phyloP scores from a whole-genome alignment of 331 rosid species.

The Rhamnella rubrinervis region DNA sequence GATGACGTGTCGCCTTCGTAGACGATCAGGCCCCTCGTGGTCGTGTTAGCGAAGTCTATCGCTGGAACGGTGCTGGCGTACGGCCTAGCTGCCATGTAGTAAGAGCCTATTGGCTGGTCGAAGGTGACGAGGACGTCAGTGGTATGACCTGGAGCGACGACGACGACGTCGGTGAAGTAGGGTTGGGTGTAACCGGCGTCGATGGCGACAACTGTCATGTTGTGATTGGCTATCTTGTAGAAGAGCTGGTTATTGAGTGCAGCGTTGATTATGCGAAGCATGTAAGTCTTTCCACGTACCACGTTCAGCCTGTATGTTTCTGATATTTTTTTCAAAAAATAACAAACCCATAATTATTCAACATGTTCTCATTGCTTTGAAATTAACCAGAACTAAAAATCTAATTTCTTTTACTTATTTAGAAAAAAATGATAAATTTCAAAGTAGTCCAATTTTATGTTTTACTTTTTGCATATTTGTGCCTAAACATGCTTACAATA shows the following conservation, averaged over 20 bases:
- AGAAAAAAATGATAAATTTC: too few relatives aligned
- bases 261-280: conserved; percentile 46
- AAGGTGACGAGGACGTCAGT: conserved; percentile 41
- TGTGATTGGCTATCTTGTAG: conserved; percentile 47
- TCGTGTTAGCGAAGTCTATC: conserved; percentile 6
- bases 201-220: conserved; percentile 36
- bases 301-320: conserved; percentile 33
- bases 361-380: too few relatives aligned
- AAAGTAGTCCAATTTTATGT: too few relatives aligned
- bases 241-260: conserved; percentile 47
- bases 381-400: too few relatives aligned
- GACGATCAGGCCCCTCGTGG: conserved; percentile 33
- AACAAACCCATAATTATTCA: neutral
- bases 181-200: conserved; percentile 40
- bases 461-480: too few relatives aligned
- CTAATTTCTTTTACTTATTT: too few relatives aligned
- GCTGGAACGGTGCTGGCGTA: conserved; percentile 7
- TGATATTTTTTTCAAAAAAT: neutral
- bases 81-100: conserved; percentile 53
- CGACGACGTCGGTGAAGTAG: conserved; percentile 36
- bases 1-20: conserved; percentile 23
- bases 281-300: conserved; percentile 33
- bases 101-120: conserved; percentile 37
- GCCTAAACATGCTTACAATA: too few relatives aligned
- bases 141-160: conserved; percentile 51